Evolutionary conservation across 2,329 filamentous ascomycete species (phyloP).

Genomic region (Epichloe hybrida): DNA sequence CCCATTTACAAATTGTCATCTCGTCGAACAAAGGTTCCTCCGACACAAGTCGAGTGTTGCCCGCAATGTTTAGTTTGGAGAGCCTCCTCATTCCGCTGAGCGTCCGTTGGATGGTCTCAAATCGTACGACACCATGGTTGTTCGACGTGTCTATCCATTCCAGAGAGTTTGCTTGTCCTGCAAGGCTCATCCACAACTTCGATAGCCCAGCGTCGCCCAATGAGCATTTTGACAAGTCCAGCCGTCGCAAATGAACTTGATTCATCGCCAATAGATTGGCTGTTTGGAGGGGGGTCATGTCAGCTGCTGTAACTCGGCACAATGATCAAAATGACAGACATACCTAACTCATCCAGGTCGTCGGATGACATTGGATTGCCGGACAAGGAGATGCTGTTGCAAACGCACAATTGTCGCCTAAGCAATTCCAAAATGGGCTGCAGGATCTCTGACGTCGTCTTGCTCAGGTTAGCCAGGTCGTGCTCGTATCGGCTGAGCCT

Average conservation of each 20-base stretch:
- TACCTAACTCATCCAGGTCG: conserved; percentile 38
- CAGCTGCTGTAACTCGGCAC: background rate
- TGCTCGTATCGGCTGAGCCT: conserved; percentile 12
- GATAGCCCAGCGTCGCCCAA: conserved; percentile 35
- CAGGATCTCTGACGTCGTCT: conserved; percentile 27
- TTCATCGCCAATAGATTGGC: conserved; percentile 21
- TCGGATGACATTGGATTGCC: conserved; percentile 32
- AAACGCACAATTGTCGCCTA: conserved; percentile 31
- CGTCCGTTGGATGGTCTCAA: conserved; percentile 30
- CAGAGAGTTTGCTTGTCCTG: conserved; percentile 30
- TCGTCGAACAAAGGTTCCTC: conserved; percentile 33
- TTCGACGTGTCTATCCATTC: conserved; percentile 38
- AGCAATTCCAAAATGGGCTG: conserved; percentile 36
- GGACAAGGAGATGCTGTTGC: conserved; percentile 37
- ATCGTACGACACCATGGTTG: conserved; percentile 37
- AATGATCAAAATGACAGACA: background rate
- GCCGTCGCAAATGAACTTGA: conserved; percentile 28
- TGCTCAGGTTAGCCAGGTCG: conserved; percentile 11
- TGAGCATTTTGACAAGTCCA: conserved; percentile 38
- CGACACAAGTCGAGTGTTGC: conserved; percentile 33
- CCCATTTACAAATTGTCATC: conserved; percentile 28
- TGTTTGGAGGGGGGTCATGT: conserved; percentile 2
- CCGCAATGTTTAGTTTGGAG: conserved; percentile 35
- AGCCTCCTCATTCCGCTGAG: conserved; percentile 31
- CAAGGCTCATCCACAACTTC: conserved; percentile 33